These are phyloP conservation scores for Malus hybrid DNA, from an alignment of 331 rosid genomes.

Conservation along the genomic window DNA sequence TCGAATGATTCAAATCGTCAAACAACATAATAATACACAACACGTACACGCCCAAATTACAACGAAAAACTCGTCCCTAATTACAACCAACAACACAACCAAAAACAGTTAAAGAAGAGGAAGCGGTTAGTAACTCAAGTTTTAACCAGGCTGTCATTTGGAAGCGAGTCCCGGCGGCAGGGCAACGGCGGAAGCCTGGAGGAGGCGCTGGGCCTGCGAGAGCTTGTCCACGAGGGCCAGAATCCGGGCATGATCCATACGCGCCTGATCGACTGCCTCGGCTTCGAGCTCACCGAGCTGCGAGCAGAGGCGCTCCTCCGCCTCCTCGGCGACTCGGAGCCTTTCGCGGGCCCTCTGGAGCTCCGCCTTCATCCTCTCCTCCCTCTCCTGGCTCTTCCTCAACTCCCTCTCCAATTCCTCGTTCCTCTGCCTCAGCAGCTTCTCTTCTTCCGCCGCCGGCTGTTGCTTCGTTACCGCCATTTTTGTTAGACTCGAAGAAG, in stretches of 20 bases:
- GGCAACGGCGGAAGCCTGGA: conserved; percentile 23
- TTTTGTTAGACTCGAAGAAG: not conserved
- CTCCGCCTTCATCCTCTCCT: conserved; percentile 53
- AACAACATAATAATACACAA: not conserved
- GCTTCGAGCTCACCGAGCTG: conserved; percentile 94
- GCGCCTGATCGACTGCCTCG: conserved; percentile 64
- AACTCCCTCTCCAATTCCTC: conserved; percentile 67
- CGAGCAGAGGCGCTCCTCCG: conserved; percentile 85
- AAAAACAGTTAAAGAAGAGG: not conserved
- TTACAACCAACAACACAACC: not conserved
- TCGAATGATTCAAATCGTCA: not conserved
- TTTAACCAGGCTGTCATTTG: not conserved
- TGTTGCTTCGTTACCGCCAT: conserved; percentile 21
- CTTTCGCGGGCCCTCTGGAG: conserved; percentile 45
- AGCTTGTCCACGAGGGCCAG: conserved; percentile 59
- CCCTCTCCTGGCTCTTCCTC: conserved; percentile 59
- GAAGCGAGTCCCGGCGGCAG: not conserved
- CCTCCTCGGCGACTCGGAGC: conserved; percentile 81
- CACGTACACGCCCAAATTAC: not conserved
- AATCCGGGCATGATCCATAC: conserved; percentile 54
- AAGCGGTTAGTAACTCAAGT: not conserved
- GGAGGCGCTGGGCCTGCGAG: conserved; percentile 49
- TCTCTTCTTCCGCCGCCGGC: not conserved
- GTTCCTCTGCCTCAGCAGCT: conserved; percentile 47
- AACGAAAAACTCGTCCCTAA: not conserved